A percentile compares a stretch with the other conserved stretches of the same genome.
These are phyloP conservation scores for Arthrobotrys pseudoclavata DNA, from an alignment of 2,329 filamentous ascomycete genomes.

Conservation along the genomic window DNA sequence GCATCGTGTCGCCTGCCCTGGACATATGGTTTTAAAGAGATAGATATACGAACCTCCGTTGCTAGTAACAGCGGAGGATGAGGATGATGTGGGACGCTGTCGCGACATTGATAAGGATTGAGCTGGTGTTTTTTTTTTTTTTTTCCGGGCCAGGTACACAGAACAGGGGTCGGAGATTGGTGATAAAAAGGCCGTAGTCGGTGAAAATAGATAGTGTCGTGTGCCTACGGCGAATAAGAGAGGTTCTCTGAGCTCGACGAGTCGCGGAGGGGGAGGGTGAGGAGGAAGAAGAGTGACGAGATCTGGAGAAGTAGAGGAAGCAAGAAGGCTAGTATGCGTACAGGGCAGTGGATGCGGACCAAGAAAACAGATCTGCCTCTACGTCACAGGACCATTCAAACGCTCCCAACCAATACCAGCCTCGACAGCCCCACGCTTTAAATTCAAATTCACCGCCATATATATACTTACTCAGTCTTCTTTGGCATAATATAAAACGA, in stretches of 20 bases:
- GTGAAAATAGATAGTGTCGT: neutral
- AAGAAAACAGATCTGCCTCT: constrained; percentile 56
- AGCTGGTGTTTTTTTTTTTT: constrained; percentile 20
- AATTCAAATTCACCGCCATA: no score
- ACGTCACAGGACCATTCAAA: constrained; percentile 49
- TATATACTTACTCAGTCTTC: no score
- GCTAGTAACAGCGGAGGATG: constrained; percentile 17
- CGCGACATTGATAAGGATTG: constrained; percentile 46
- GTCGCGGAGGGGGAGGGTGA: constrained; percentile 9
- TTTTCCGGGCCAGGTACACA: constrained; percentile 3
- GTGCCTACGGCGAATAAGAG: constrained; percentile 7
- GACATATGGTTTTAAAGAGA: neutral
- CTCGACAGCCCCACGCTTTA: neutral
- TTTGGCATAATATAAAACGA: no score
- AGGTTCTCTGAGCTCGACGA: neutral
- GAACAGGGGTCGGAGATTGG: constrained; percentile 19
- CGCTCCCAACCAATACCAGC: neutral
- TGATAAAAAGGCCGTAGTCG: constrained; percentile 13
- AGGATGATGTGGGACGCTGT: constrained; percentile 46
- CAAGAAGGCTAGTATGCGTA: constrained; percentile 8
- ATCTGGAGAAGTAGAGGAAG: constrained; percentile 18
- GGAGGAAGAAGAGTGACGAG: constrained; percentile 2
- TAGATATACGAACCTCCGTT: constrained; percentile 53
- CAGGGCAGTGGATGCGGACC: constrained; percentile 11
- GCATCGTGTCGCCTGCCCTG: neutral